Conservation (phyloP, 805 yeast genomes). For the Monosporozyma aquatica region DNA sequence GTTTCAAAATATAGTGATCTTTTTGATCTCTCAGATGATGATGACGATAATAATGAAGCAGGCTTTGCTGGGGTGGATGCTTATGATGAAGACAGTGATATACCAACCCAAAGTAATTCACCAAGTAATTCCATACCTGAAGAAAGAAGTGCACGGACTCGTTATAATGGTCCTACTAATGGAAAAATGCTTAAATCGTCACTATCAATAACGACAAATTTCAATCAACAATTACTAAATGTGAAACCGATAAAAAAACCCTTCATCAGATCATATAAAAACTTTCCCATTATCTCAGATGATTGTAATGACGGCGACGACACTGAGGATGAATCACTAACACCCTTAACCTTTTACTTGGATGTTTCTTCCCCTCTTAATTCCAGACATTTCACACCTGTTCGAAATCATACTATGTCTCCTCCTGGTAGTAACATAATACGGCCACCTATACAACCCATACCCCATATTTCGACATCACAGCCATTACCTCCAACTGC, state of each 20-base stretch:
- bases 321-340: slow-evolving; percentile 1
- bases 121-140: neutral
- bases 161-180: neutral
- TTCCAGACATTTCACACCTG: slow-evolving; percentile 1
- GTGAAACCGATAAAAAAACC: slow-evolving; percentile 1
- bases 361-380: neutral
- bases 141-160: neutral
- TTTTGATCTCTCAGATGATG: slow-evolving; percentile 21
- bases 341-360: neutral
- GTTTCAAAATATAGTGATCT: slow-evolving; percentile 13
- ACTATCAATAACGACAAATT: neutral
- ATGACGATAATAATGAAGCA: slow-evolving; percentile 13
- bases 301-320: neutral
- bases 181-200: slow-evolving; percentile 1
- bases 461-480: neutral
- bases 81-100: neutral
- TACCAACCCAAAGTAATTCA: neutral
- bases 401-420: neutral
- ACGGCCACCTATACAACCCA: neutral
- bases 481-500: slow-evolving; percentile 19
- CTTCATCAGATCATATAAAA: neutral
- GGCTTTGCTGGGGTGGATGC: neutral
- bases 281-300: slow-evolving; percentile 1
- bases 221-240: neutral
- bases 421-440: neutral